Evolutionary conservation across 768 basidiomycete genomes (phyloP).

Genomic region (Boletus reticulatus): DNA sequence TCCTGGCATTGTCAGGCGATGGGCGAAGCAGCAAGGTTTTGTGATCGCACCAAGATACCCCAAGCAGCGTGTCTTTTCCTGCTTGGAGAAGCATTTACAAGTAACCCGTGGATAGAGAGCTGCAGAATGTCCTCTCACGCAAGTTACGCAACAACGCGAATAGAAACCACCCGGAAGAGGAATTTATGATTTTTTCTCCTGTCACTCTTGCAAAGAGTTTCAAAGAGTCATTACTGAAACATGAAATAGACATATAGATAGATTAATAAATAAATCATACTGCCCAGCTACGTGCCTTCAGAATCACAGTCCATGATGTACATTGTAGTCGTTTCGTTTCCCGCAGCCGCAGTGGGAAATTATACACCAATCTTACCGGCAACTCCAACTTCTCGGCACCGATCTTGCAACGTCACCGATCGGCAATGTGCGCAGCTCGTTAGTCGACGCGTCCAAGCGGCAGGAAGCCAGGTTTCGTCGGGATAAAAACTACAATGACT

Average conservation of each 20-base stretch:
- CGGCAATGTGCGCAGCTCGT: conserved; percentile 5
- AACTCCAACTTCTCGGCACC: background rate
- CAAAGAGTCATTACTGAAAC: no score
- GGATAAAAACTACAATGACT: conserved; percentile 5
- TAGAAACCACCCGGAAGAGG: no score
- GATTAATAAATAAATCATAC: no score
- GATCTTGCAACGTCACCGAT: background rate
- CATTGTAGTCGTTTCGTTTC: no score
- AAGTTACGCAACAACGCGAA: background rate
- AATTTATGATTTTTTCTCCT: background rate
- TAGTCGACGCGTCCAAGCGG: conserved; percentile 21
- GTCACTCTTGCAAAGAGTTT: no score
- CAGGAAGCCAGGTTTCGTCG: background rate
- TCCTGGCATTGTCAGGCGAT: conserved; percentile 56
- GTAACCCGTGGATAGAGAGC: background rate
- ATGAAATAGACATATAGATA: no score
- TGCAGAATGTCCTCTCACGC: background rate
- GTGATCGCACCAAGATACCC: conserved; percentile 56
- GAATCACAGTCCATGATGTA: no score
- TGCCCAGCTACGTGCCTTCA: no score
- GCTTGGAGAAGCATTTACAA: conserved; percentile 48
- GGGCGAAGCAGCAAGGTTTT: conserved; percentile 51
- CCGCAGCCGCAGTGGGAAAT: no score
- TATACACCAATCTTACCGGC: no score
- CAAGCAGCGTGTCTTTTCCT: conserved; percentile 57